Percentiles rank a stretch among this genome's conserved stretches.
Evolutionary conservation across 2,329 filamentous ascomycete species (phyloP).

Genomic region (Aspergillus sp.): DNA sequence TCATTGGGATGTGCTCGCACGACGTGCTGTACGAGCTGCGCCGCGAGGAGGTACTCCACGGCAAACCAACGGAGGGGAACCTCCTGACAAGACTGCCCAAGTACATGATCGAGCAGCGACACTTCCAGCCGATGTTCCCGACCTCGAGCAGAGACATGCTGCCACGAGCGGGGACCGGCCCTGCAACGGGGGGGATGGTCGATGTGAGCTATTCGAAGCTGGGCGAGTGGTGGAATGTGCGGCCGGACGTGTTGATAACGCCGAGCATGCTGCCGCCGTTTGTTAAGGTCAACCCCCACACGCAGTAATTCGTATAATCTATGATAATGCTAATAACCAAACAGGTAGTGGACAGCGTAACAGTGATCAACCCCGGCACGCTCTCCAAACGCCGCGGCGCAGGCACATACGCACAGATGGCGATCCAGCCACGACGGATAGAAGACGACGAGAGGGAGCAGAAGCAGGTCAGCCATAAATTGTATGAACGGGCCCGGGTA

Average conservation of each 20-base stretch:
- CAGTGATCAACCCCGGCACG: conserved; percentile 87
- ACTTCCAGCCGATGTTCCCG: conserved; percentile 88
- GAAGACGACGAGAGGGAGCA: conserved; percentile 59
- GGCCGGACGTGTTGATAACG: conserved; percentile 79
- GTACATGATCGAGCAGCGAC: conserved; percentile 83
- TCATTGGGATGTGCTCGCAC: conserved; percentile 78
- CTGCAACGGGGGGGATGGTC: conserved; percentile 72
- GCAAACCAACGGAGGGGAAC: conserved; percentile 58
- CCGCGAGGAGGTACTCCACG: conserved; percentile 68
- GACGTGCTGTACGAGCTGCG: conserved; percentile 81
- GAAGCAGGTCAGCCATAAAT: conserved; percentile 67
- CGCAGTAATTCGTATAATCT: background rate
- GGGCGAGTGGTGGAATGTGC: conserved; percentile 83
- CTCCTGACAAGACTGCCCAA: conserved; percentile 70
- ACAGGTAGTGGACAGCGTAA: conserved; percentile 84
- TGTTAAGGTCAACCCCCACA: conserved; percentile 66
- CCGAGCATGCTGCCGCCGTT: conserved; percentile 84
- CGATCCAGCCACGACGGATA: conserved; percentile 66
- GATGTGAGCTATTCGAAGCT: conserved; percentile 84
- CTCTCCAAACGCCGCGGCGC: conserved; percentile 81
- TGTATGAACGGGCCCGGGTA: conserved; percentile 81
- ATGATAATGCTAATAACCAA: background rate
- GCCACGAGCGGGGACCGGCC: conserved; percentile 64
- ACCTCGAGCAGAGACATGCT: conserved; percentile 69
- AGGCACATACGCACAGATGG: conserved; percentile 82